Evolutionary conservation across 805 yeast genomes (phyloP).

Genomic region (Metschnikowia matae): DNA sequence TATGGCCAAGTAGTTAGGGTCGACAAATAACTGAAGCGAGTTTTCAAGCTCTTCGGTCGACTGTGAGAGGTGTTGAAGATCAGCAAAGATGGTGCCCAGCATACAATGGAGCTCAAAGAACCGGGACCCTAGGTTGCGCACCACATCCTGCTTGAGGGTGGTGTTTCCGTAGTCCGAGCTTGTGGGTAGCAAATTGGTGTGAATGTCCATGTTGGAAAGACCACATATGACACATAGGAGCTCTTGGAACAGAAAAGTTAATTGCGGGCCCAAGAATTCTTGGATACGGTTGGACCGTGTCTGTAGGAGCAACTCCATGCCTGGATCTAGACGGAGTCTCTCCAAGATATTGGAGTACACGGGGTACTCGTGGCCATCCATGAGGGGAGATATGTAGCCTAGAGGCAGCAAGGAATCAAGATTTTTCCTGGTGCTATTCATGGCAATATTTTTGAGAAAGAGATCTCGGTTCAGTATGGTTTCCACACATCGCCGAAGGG

Average conservation of each 20-base stretch:
- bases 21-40: slow-evolving; percentile 20
- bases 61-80: slow-evolving; percentile 26
- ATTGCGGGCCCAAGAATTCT: slow-evolving; percentile 23
- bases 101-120: slow-evolving; percentile 22
- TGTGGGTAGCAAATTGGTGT: slow-evolving; percentile 6
- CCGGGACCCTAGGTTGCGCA: slow-evolving; percentile 26
- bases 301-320: slow-evolving; percentile 7
- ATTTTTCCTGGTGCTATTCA: slow-evolving; percentile 13
- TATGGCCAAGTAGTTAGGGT: slow-evolving; percentile 18
- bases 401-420: not conserved
- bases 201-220: slow-evolving; percentile 19
- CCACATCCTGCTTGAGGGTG: slow-evolving; percentile 11
- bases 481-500: slow-evolving; percentile 7
- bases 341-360: slow-evolving; percentile 9
- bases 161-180: slow-evolving; percentile 8
- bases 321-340: slow-evolving; percentile 8
- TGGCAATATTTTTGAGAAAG: slow-evolving; percentile 11
- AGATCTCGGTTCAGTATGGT: slow-evolving; percentile 24
- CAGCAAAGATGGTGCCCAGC: slow-evolving; percentile 27
- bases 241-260: slow-evolving; percentile 25
- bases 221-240: slow-evolving; percentile 29
- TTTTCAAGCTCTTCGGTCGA: slow-evolving; percentile 26
- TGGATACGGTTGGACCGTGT: slow-evolving; percentile 19
- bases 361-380: not conserved
- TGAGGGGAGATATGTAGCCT: not conserved